Evolutionary conservation across 1,284 basidiomycete genomes (phyloP).

Genomic region (Malassezia cuniculi): DNA sequence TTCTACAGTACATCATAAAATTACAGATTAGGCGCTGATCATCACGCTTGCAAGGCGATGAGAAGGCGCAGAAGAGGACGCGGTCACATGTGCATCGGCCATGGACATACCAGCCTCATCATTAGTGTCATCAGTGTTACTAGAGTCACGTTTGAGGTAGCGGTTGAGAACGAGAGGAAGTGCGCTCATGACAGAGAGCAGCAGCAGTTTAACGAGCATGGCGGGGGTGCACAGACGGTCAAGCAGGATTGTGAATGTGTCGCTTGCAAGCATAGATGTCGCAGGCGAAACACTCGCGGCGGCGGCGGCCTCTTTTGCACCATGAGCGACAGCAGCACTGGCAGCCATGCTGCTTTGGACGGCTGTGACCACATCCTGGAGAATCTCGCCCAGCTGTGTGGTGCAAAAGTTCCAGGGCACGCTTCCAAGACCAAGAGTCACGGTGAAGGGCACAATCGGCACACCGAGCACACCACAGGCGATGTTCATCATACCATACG

Average conservation of each 20-base stretch:
- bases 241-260: constrained; percentile 24
- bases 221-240: constrained; percentile 32
- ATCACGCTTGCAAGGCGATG: too few species aligned
- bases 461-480: constrained; percentile 39
- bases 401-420: constrained; percentile 44
- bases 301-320: not conserved
- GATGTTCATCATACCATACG: constrained; percentile 44
- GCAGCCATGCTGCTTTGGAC: constrained; percentile 9
- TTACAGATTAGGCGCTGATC: too few species aligned
- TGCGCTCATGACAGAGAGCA: constrained; percentile 28
- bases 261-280: constrained; percentile 15
- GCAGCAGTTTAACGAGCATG: constrained; percentile 28
- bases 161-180: constrained; percentile 28
- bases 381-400: constrained; percentile 36
- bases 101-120: too few species aligned
- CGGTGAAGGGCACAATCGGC: constrained; percentile 34
- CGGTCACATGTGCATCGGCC: too few species aligned
- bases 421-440: constrained; percentile 33
- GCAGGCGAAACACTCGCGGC: not conserved
- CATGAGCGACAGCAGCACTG: not conserved
- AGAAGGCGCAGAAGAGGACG: too few species aligned
- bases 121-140: too few species aligned
- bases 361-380: constrained; percentile 35
- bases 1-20: too few species aligned
- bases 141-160: too few species aligned